These are phyloP conservation scores for Citrus medica DNA, from an alignment of 345 rosid species.

Conservation along the genomic window DNA sequence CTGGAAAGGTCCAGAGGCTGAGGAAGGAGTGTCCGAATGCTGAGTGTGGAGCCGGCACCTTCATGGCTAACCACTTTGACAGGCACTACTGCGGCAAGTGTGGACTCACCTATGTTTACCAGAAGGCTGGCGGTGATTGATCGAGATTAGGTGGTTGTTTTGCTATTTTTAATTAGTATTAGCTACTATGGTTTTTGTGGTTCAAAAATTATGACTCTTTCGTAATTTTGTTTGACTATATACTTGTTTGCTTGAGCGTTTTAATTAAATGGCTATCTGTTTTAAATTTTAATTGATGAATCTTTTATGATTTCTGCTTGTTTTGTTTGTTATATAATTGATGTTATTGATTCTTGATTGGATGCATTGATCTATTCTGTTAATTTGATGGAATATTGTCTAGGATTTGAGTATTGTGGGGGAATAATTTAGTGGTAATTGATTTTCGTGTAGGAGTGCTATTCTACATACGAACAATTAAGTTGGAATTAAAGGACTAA, in stretches of 20 bases:
- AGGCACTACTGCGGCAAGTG: conserved; percentile 70
- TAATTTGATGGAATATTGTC: not conserved
- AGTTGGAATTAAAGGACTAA: not conserved
- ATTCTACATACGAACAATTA: not conserved
- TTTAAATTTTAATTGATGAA: not conserved
- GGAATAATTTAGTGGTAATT: not conserved
- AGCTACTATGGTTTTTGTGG: not conserved
- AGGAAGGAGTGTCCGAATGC: conserved; percentile 68
- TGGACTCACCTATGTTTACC: conserved; percentile 58
- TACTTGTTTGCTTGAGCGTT: not conserved
- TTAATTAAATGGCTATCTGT: not conserved
- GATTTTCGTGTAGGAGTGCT: not conserved
- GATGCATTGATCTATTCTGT: not conserved
- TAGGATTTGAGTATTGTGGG: not conserved
- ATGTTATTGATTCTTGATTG: not conserved
- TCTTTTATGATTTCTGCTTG: not conserved
- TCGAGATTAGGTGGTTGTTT: conserved; percentile 15
- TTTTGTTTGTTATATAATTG: not conserved
- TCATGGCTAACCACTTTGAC: conserved; percentile 70
- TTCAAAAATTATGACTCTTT: not conserved
- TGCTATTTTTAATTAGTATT: not conserved
- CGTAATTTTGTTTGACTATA: not conserved
- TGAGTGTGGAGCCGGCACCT: conserved; percentile 63
- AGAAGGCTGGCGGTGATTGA: conserved; percentile 52
- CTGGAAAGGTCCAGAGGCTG: conserved; percentile 59